phyloP scores from a whole-genome alignment of 179 eudicot species.

The Sideroxylon spinosum region DNA sequence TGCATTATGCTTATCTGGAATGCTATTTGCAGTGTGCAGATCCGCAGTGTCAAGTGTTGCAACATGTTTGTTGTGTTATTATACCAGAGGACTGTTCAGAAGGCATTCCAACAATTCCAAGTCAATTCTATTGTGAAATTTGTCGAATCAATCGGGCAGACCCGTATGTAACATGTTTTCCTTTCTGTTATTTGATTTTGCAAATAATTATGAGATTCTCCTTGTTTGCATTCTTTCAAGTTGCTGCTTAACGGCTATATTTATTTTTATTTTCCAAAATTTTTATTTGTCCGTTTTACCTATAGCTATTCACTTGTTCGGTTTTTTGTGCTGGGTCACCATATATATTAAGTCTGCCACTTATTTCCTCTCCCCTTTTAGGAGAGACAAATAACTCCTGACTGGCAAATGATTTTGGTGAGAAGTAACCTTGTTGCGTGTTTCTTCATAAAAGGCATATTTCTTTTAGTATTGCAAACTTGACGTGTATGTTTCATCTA shows the following conservation, averaged over 20 bases:
- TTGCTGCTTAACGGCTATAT: constrained; percentile 3
- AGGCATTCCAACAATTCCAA: constrained; percentile 37
- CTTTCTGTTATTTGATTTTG: not conserved
- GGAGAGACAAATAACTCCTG: not conserved
- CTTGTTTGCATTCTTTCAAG: not conserved
- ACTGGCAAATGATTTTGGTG: not conserved
- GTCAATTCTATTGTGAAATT: constrained; percentile 55
- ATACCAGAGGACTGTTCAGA: constrained; percentile 52
- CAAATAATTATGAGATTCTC: not conserved
- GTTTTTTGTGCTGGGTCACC: not conserved
- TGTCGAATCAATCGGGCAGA: constrained; percentile 70
- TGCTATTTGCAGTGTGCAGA: constrained; percentile 47
- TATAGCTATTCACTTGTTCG: not conserved
- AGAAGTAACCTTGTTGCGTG: not conserved
- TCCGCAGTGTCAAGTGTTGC: constrained; percentile 56
- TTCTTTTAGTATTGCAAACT: not conserved
- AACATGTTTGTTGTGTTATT: constrained; percentile 58
- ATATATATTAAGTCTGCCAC: not conserved
- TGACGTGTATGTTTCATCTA: not conserved
- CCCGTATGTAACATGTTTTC: constrained; percentile 47
- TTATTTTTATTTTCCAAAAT: not conserved
- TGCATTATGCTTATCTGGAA: constrained; percentile 11
- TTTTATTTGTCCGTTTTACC: not conserved
- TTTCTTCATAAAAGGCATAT: not conserved
- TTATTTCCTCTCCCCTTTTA: not conserved